phyloP scores from a whole-genome alignment of 371 early-diverging fungal species.

The Mucor indicus region DNA sequence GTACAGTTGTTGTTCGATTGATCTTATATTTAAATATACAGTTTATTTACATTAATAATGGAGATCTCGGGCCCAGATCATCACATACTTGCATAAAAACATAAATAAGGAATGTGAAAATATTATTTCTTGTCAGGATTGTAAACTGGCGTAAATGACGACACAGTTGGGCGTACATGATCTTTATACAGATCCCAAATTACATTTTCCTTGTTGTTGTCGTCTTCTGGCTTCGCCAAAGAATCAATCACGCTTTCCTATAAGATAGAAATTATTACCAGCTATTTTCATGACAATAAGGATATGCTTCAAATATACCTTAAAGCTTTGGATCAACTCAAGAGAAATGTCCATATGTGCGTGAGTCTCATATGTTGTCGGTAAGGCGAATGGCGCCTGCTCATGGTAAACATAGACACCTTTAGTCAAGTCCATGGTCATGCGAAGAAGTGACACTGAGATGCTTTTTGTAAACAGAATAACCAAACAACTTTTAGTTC shows the following conservation, averaged over 20 bases:
- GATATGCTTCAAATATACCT: background rate
- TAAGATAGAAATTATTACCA: background rate
- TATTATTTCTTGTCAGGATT: background rate
- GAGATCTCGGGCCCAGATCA: too few species aligned
- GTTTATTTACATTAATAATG: too few species aligned
- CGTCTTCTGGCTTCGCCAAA: background rate
- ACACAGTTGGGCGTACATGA: background rate
- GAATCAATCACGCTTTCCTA: background rate
- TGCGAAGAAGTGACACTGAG: background rate
- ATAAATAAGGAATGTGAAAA: too few species aligned
- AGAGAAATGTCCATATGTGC: background rate
- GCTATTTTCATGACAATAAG: background rate
- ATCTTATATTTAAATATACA: too few species aligned
- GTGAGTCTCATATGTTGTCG: background rate
- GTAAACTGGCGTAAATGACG: background rate
- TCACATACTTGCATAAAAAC: too few species aligned
- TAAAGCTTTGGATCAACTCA: background rate
- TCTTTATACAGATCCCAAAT: background rate
- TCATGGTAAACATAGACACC: slow-evolving; percentile 1
- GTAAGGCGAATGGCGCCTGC: background rate
- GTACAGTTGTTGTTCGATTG: too few species aligned
- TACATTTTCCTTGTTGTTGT: background rate
- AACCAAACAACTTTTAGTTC: background rate
- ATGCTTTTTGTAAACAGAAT: background rate
- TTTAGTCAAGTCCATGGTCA: background rate